A percentile compares a stretch with the other conserved stretches of the same genome.
These are phyloP conservation scores for Trichoderma polysporum DNA, from an alignment of 2,329 filamentous ascomycete species.

Conservation along the genomic window DNA sequence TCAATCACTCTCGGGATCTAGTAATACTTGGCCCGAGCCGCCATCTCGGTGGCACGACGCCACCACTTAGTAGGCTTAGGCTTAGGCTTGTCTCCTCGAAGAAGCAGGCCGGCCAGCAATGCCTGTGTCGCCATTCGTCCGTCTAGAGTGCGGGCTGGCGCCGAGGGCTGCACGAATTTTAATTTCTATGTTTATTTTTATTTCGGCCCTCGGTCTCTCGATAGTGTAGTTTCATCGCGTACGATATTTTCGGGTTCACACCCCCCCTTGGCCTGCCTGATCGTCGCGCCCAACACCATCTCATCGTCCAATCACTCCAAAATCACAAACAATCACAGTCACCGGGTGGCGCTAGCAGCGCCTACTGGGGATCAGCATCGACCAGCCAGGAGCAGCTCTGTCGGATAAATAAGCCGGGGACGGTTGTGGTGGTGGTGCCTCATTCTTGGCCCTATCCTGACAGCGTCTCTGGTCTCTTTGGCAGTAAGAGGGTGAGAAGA, in stretches of 20 bases:
- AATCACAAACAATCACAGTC: slow-evolving; percentile 9
- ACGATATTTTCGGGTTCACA: background rate
- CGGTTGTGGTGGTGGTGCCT: background rate
- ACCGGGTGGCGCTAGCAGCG: slow-evolving; percentile 1
- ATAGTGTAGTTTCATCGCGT: background rate
- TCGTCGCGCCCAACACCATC: slow-evolving; percentile 2
- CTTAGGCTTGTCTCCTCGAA: background rate
- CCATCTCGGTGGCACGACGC: background rate
- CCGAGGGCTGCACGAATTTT: background rate
- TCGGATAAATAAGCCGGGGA: background rate
- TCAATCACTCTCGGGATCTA: background rate
- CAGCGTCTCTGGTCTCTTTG: background rate
- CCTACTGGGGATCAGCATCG: background rate
- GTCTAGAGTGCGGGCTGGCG: background rate
- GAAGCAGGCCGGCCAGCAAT: background rate
- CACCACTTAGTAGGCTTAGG: background rate
- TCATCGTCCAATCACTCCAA: background rate
- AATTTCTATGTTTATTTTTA: background rate
- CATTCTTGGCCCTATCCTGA: background rate
- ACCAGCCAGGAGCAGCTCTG: background rate
- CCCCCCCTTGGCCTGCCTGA: background rate
- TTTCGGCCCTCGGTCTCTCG: background rate
- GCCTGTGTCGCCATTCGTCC: background rate
- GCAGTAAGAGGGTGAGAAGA: background rate
- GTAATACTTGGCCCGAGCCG: background rate